Evolutionary conservation across 2,329 filamentous ascomycete genomes (phyloP).

Genomic region (Tolypocladium capitatum): DNA sequence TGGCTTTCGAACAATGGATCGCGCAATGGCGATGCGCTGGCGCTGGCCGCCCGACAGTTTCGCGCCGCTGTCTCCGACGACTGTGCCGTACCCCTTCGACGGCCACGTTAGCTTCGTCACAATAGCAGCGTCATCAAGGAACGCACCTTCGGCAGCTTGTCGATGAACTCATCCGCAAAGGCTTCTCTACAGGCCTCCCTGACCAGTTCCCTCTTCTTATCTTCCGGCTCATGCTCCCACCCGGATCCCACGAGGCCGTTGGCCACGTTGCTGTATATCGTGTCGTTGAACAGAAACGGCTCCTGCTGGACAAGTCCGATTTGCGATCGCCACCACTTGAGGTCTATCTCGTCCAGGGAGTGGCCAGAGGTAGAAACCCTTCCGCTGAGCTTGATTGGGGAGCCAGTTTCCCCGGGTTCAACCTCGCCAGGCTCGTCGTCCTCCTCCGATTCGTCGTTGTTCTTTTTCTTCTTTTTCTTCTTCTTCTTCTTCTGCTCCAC

Average conservation of each 20-base stretch:
- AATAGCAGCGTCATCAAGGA: background rate
- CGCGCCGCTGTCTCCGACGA: slow-evolving; percentile 64
- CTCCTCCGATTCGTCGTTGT: slow-evolving; percentile 19
- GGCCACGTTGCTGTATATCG: slow-evolving; percentile 49
- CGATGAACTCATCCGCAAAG: slow-evolving; percentile 58
- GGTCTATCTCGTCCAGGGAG: slow-evolving; percentile 41
- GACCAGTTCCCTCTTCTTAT: slow-evolving; percentile 45
- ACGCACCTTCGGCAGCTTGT: slow-evolving; percentile 41
- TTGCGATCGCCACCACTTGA: slow-evolving; percentile 49
- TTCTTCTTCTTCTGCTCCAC: slow-evolving; percentile 33
- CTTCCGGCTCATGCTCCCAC: slow-evolving; percentile 38
- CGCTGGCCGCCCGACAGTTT: slow-evolving; percentile 75
- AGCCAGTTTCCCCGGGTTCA: slow-evolving; percentile 23
- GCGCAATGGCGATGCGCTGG: slow-evolving; percentile 68
- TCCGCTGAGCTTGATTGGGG: slow-evolving; percentile 30
- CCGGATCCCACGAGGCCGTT: slow-evolving; percentile 41
- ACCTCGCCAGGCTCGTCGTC: slow-evolving; percentile 15
- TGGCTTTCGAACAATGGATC: slow-evolving; percentile 60
- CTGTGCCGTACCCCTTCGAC: slow-evolving; percentile 51
- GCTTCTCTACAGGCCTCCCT: slow-evolving; percentile 52
- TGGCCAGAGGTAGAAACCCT: slow-evolving; percentile 39
- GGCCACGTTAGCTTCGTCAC: background rate
- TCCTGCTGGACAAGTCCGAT: slow-evolving; percentile 58
- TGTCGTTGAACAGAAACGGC: slow-evolving; percentile 54
- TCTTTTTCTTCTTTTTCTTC: slow-evolving; percentile 26